Evolutionary conservation across 176 grass and related monocot species (phyloP).

Genomic region (Elaeis guineensis): DNA sequence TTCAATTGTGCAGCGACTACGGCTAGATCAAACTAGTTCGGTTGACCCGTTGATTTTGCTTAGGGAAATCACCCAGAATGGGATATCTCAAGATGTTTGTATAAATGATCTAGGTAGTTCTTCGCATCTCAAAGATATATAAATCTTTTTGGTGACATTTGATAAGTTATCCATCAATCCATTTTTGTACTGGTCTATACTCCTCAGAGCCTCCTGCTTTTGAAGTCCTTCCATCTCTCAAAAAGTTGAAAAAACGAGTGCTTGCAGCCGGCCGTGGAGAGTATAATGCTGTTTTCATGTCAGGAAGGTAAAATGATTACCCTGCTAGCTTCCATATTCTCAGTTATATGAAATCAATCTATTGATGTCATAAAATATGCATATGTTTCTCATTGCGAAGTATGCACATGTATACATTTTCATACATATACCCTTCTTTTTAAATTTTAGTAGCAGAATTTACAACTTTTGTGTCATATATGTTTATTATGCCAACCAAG

Average conservation of each 20-base stretch:
- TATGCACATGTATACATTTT: no score
- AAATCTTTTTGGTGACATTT: not conserved
- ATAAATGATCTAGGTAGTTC: constrained; percentile 83
- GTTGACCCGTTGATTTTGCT: constrained; percentile 69
- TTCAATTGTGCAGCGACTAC: constrained; percentile 39
- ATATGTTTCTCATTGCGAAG: no score
- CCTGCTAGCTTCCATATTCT: no score
- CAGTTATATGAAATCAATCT: no score
- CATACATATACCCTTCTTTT: no score
- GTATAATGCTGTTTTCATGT: constrained; percentile 92
- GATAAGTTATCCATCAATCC: no score
- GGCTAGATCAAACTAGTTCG: constrained; percentile 58
- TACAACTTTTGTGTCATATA: no score
- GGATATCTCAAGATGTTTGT: constrained; percentile 88
- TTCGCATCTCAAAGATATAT: not conserved
- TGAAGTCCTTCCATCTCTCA: constrained; percentile 84
- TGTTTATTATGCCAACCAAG: no score
- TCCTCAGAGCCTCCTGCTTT: constrained; percentile 82
- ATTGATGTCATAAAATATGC: no score
- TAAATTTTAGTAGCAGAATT: no score
- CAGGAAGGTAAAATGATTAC: constrained; percentile 62
- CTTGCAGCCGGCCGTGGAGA: constrained; percentile 57
- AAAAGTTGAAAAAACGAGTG: constrained; percentile 84
- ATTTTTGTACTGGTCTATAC: no score
- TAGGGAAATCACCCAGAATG: constrained; percentile 57